Evolutionary conservation across 192 early-diverging fungal species (phyloP).

Genomic region (Pilobolus umbonatus): DNA sequence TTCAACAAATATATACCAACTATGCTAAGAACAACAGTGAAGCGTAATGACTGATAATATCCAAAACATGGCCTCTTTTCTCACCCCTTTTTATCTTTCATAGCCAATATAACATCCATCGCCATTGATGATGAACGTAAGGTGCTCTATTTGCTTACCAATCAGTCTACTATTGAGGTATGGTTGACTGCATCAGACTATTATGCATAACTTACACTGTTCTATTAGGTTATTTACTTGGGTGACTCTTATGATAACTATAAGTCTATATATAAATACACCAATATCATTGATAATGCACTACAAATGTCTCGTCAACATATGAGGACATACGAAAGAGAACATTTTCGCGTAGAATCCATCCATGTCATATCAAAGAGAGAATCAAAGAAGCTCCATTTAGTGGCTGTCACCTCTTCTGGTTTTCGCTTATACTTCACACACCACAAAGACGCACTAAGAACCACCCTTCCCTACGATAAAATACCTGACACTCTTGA

Average conservation of each 20-base stretch:
- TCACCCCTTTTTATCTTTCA: no score
- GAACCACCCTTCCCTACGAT: background rate
- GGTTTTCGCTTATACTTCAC: slow-evolving; percentile 78
- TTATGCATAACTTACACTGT: no score
- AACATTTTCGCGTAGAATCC: slow-evolving; percentile 66
- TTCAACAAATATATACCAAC: no score
- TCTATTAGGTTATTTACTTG: slow-evolving; percentile 48
- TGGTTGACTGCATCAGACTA: no score
- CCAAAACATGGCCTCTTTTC: no score
- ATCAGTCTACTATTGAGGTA: slow-evolving; percentile 69
- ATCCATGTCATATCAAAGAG: slow-evolving; percentile 62
- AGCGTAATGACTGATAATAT: no score
- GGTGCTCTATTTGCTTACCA: slow-evolving; percentile 67
- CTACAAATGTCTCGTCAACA: slow-evolving; percentile 43
- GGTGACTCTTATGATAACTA: slow-evolving; percentile 57
- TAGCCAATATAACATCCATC: slow-evolving; percentile 24
- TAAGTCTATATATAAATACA: slow-evolving; percentile 43
- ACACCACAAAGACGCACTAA: slow-evolving; percentile 28
- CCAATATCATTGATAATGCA: slow-evolving; percentile 41
- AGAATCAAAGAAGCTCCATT: slow-evolving; percentile 67
- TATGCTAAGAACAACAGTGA: no score
- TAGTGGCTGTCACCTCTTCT: slow-evolving; percentile 73
- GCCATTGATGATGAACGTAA: slow-evolving; percentile 67
- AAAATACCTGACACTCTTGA: slow-evolving; percentile 54
- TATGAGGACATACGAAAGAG: slow-evolving; percentile 35